Evolutionary conservation across 148 eudicot species (phyloP).

Genomic region (Spergularia bocconei): DNA sequence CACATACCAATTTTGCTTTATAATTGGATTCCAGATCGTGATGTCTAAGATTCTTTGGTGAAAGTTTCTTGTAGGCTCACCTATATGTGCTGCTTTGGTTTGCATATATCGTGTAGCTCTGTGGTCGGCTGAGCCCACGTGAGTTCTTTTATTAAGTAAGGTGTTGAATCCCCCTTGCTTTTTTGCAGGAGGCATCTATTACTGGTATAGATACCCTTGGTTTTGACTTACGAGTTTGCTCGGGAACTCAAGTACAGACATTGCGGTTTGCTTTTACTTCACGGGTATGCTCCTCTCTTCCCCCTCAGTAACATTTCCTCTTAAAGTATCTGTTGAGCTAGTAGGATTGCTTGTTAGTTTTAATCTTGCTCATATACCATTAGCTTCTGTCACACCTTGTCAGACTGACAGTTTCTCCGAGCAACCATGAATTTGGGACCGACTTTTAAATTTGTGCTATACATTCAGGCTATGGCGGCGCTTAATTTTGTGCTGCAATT

Average conservation of each 20-base stretch:
- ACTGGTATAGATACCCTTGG: constrained; percentile 89
- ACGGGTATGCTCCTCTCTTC: constrained; percentile 48
- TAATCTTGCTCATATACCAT: too few species aligned
- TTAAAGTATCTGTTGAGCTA: neutral
- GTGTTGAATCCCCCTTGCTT: constrained; percentile 5
- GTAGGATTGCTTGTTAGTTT: too few species aligned
- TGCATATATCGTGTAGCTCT: neutral
- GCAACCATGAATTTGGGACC: too few species aligned
- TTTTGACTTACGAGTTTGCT: constrained; percentile 86
- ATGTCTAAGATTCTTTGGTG: neutral
- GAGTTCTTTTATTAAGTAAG: neutral
- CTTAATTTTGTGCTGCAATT: too few species aligned
- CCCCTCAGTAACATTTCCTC: neutral
- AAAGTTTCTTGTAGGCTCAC: neutral
- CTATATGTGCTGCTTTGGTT: too few species aligned
- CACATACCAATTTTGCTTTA: neutral
- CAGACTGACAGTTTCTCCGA: too few species aligned
- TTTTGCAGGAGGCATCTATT: constrained; percentile 78
- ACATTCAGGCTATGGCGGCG: too few species aligned
- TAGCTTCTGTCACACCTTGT: too few species aligned
- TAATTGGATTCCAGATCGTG: neutral
- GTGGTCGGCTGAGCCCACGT: neutral
- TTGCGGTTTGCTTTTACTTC: constrained; percentile 74
- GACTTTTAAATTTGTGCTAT: too few species aligned
- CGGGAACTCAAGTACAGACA: constrained; percentile 90